A percentile compares a stretch with the other conserved stretches of the same genome.
These are phyloP conservation scores for Benincasa hispida DNA, from an alignment of 306 rosid species.

Conservation along the genomic window DNA sequence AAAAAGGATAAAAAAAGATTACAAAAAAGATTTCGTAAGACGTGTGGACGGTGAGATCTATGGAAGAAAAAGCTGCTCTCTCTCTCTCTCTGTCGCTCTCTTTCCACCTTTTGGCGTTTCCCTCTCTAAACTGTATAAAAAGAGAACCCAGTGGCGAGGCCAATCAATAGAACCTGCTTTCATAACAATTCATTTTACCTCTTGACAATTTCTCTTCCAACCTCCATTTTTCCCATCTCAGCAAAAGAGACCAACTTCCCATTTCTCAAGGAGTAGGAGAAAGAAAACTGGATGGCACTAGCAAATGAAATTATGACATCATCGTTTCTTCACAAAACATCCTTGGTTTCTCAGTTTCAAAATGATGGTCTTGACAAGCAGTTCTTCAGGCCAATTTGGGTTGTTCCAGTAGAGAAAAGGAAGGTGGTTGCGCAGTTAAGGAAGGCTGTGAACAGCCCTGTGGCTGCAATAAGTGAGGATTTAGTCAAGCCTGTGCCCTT, in stretches of 20 bases:
- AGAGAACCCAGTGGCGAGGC: not conserved
- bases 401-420: slow-evolving; percentile 24
- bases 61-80: not conserved
- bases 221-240: slow-evolving; percentile 2
- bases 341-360: slow-evolving; percentile 22
- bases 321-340: slow-evolving; percentile 32
- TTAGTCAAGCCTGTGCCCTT: slow-evolving; percentile 26
- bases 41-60: slow-evolving; percentile 10
- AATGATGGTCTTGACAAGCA: slow-evolving; percentile 8
- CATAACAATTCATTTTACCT: not conserved
- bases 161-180: not conserved
- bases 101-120: not conserved
- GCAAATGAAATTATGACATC: slow-evolving; percentile 38
- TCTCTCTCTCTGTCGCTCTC: not conserved
- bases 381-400: slow-evolving; percentile 20
- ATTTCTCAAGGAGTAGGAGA: not conserved
- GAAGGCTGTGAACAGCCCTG: slow-evolving; percentile 31
- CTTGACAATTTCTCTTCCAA: not conserved
- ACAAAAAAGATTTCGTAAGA: not conserved
- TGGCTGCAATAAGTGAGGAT: slow-evolving; percentile 81
- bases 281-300: slow-evolving; percentile 34
- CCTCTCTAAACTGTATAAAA: not conserved
- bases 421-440: slow-evolving; percentile 20
- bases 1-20: no score
- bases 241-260: not conserved